Base-by-base conservation (phyloP, 2,329 filamentous ascomycete species). In the Diplodia corticola region DNA sequence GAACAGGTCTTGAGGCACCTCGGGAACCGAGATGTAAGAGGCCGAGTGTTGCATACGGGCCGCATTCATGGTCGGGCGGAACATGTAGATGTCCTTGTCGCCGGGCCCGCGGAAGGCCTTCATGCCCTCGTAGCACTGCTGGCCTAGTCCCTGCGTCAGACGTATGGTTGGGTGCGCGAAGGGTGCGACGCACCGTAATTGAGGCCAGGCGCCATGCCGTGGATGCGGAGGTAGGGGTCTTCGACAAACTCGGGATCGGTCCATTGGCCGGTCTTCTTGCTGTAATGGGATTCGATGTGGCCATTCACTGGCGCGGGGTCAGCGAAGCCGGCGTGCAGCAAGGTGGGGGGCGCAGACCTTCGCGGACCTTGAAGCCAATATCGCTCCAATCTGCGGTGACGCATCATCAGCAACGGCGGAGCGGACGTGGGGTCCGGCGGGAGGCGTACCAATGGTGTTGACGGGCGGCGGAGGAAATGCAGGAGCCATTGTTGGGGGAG, bases 61-160 rank as follows among this genome's bases (percentile, higher is more conserved):
- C 44, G 93, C 95, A 78, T 98, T 98, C 75, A 89, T 88, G 74
- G 89, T 85, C 0, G 94, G 91, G 4, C 94, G 90, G 87, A 98
- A 98, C 77, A 98, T 87, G 76, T 88, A 87, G 80, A 98, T 93
- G 67, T 81, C 80, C 67, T 83, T 76, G 77, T 90, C 87, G 67
- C 85, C 82, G 20, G 92, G 91, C 2, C 85, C 83, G 69, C 94
- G 92, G 85, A 97, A 97, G 65, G 94, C 93, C 80, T 98, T 98
- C 77, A 98, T 88, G n/a, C 95, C 95, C 78, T 99, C 95, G 83
- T 96, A 99, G 73, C 92, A 94, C 82, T 98, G 95, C 77, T 97
- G 93, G 67, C 94, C 68, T 68, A 33, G 20, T 10, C 17, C n/a
- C 20, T 26, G 17, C 17, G 57, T 66, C 57, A 66, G 64, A 66